Base-by-base conservation (phyloP, 2,329 filamentous ascomycete species). In the Hypoxylon sp. region DNA sequence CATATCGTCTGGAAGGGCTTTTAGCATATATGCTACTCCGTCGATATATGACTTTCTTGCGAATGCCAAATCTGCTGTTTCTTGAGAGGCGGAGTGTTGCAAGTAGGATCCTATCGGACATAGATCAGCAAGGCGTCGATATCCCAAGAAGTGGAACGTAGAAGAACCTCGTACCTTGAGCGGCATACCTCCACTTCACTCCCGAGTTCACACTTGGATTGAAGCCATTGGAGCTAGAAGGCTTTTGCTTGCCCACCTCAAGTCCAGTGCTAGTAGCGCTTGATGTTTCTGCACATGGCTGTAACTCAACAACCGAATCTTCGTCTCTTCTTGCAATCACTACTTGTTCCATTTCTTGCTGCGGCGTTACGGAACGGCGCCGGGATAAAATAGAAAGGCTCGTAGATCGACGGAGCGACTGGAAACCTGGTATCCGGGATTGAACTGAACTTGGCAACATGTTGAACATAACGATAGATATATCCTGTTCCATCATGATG, bases 31-130 rank as follows among this genome's bases (percentile, higher is more conserved):
- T 2, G 86, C 85, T 3, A 91, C 78, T 64, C 88, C 86, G 72
- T 91, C 87, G 53, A 92, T 79, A 77, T 91, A 92, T 9, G 90
- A 83, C 69, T 88, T 87, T 26, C 90, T 84, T 55, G 87, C 86
- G 71, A 88, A 84, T n/a, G 77, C 74, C 2, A 80, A 64, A 51
- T 83, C 80, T 24, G 77, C 77, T 35, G 79, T 78, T 46, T 86
- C 63, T 22, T 77, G 67, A 76, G 68, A 68, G 75, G 56, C 73
- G 39, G 69, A 65, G 14, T 72, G 71, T 29, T 77, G 73, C 44
- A 77, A 64, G 39, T 69, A 71, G 35, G 69, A 70, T 11, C 72
- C 75, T 77, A 58, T 4, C 10, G n/a, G 6, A 10, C 5, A 42
- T 13, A 10, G 9, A 33, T 67, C 6, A 69, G 37, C n/a, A 57